Evolutionary conservation across 495 filamentous ascomycete species (phyloP), one percentile per base, ranked within the genome.

Genomic region (Trichoderma erinaceum): DNA sequence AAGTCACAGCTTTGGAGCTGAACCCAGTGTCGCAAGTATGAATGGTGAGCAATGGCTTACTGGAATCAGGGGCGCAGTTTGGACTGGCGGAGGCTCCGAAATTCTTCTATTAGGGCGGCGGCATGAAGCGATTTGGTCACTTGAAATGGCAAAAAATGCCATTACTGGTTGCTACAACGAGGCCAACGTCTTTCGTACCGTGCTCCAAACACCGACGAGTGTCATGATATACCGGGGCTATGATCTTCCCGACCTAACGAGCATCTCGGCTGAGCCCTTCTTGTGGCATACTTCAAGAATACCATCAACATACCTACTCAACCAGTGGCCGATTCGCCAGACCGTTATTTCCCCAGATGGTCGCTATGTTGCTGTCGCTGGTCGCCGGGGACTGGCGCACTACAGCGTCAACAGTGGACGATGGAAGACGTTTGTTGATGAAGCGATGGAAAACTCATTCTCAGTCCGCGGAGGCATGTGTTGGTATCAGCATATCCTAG

Each of bases 401-500:
- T 99, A 98, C 77, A 97, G 94, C 71, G 87, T 97, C 56, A 90
- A 88, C 70, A 97, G 94, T 76, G 91, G 93, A 29, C 86, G 96
- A 68, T 99, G 96, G 96, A 97, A 95, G 73, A 93, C 89, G 0
- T 98, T 98, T 76, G 86, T 88, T 66, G 91, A 95, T 71, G 83
- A 88, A 29, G 86, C 82, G 56, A 84, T 89, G 71, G 94, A 97
- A 73, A 92, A 95, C 70, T 90, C 91, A 46, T 98, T 99, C 73
- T 85, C 91, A 29, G 91, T 99, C 27, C 82, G 93, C 69, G 96
- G 96, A 27, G 96, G 96, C 0, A 96, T 99, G 92, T 97, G 93
- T 72, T 99, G 96, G 96, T 92, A 93, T 73, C 93, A 96, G 67
- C 96, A 99, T 76, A 91, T 98, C 27, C 79, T 99, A 21, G 91